Conservation (phyloP, 345 rosid genomes). For the Citrus australasica region DNA sequence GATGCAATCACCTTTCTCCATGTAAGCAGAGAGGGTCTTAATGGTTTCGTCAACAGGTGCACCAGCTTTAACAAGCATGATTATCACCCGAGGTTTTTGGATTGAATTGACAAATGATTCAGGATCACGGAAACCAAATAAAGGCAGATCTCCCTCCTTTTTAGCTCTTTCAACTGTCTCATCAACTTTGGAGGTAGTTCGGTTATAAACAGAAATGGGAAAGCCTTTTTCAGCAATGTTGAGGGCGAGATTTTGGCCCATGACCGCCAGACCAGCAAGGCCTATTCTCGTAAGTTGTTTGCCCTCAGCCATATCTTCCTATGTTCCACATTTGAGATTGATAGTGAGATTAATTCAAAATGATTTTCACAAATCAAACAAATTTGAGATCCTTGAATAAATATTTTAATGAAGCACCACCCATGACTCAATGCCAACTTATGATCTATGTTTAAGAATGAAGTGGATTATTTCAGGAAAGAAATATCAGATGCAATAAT, state of each 20-base stretch:
- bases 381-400: background rate
- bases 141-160: constrained; percentile 73
- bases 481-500: background rate
- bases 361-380: background rate
- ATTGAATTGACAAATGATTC: constrained; percentile 75
- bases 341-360: constrained; percentile 16
- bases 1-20: constrained; percentile 96
- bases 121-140: constrained; percentile 83
- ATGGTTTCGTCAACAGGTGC: constrained; percentile 91
- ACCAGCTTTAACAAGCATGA: constrained; percentile 98
- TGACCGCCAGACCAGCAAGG: constrained; percentile 92
- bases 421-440: background rate
- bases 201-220: constrained; percentile 90
- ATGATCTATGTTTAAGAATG: background rate
- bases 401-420: background rate
- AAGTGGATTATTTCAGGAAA: background rate
- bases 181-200: constrained; percentile 84
- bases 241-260: constrained; percentile 97
- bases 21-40: constrained; percentile 69
- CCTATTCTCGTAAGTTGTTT: constrained; percentile 69
- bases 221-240: constrained; percentile 96
- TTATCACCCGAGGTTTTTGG: constrained; percentile 84
- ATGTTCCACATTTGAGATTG: constrained; percentile 21
- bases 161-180: constrained; percentile 92
- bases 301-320: constrained; percentile 52